These are phyloP conservation scores for Phoenix roebelenii DNA, from an alignment of 176 grass and related monocot genomes.

Conservation along the genomic window DNA sequence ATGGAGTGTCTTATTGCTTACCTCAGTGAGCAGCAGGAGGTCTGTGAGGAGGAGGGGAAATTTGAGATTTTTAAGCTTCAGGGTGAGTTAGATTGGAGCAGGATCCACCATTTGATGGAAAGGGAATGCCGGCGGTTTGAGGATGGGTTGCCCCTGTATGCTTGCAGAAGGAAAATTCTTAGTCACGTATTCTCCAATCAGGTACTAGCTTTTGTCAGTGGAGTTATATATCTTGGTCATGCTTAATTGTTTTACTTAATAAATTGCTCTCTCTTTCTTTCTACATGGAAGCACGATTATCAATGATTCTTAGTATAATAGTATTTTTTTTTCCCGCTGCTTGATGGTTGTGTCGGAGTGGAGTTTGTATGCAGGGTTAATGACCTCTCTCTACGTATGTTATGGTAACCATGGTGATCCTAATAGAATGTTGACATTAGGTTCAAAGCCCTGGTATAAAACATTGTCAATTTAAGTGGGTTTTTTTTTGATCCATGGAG, in stretches of 20 bases:
- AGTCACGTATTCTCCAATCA: constrained; percentile 51
- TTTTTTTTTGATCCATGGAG: neutral
- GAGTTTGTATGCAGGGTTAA: too few species aligned
- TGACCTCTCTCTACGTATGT: too few species aligned
- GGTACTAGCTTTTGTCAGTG: constrained; percentile 24
- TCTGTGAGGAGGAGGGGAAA: constrained; percentile 11
- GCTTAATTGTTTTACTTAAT: constrained; percentile 1
- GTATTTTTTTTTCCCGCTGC: too few species aligned
- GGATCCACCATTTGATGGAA: constrained; percentile 45
- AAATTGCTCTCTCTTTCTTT: too few species aligned
- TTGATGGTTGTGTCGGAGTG: neutral
- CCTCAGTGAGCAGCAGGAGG: constrained; percentile 8
- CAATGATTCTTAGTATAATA: too few species aligned
- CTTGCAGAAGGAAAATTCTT: constrained; percentile 44
- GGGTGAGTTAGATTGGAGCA: constrained; percentile 40
- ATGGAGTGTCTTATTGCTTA: constrained; percentile 29
- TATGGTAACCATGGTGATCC: too few species aligned
- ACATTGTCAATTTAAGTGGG: too few species aligned
- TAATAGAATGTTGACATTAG: too few species aligned
- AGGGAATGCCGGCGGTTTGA: constrained; percentile 76
- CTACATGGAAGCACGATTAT: too few species aligned
- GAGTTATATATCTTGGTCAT: neutral
- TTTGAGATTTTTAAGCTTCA: constrained; percentile 32
- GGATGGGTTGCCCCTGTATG: constrained; percentile 76
- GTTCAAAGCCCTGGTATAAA: too few species aligned